Evolutionary conservation across 2,329 filamentous ascomycete genomes (phyloP), one percentile per base, ranked within the genome.

Genomic region (Chaetothyriales sp.): DNA sequence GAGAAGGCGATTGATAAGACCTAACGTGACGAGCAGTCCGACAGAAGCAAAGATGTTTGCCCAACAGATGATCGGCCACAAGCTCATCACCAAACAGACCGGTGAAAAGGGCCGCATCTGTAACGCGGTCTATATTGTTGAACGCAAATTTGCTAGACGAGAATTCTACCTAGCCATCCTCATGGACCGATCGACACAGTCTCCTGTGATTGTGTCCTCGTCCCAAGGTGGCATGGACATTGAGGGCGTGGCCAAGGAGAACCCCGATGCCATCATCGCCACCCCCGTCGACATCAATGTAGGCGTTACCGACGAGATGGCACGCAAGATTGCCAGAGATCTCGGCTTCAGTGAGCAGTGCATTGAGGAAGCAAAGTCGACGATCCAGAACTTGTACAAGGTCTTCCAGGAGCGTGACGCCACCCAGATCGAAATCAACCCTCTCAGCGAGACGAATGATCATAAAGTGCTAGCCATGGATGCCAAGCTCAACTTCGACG

Each of bases 161-260:
- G 92, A 98, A 74, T 98, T 98, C 77, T 98, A 98, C 78, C 83
- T 98, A 54, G 92, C 92, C 66, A 85, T 98, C 66, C 83, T 98
- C 64, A 97, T 98, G 92, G 92, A 98, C 77, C 88, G 92, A 66
- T 81, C 78, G 61, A 83, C 85, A 49, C 92, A 97, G 75, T 78
- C 80, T 60, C 92, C 92, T 63, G 89, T 97, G 67, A 95, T 98
- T 63, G 89, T 98, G 56, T 90, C 92, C 62, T 97, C 90, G 56
- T 95, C 89, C 54, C 92, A 98, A 74, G 92, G 92, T 71, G 92
- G 92, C 69, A 95, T 98, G 88, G 92, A 98, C 70, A 98, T 98
- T 65, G 92, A 98, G 80, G 82, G 85, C 50, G 92, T 98, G 62
- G 92, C 92, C 68, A 98, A 97, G 81, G 92, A 98, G 77, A 88